Evolutionary conservation across 1,284 basidiomycete species (phyloP).

Genomic region (Moesziomyces antarcticus): DNA sequence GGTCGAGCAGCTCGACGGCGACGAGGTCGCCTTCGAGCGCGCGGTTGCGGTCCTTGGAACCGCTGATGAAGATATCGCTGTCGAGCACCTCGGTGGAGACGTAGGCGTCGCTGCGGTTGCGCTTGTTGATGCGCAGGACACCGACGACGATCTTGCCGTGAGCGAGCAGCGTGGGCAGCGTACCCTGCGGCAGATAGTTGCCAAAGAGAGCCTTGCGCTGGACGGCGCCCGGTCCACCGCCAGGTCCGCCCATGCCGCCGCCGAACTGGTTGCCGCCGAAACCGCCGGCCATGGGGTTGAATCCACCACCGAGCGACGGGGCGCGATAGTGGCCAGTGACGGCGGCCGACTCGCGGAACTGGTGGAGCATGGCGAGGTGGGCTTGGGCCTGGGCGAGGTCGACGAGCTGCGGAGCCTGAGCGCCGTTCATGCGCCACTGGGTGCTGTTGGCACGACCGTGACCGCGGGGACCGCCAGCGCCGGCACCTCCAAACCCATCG

Average conservation of each 20-base stretch:
- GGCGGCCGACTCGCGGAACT: slow-evolving; percentile 77
- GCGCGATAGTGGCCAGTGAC: slow-evolving; percentile 96
- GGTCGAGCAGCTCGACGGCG: slow-evolving; percentile 96
- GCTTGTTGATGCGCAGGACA: slow-evolving; percentile 96
- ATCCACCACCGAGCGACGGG: slow-evolving; percentile 95
- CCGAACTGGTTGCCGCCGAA: slow-evolving; percentile 41
- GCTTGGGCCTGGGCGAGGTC: slow-evolving; percentile 75
- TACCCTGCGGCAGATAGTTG: slow-evolving; percentile 97
- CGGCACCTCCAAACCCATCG: slow-evolving; percentile 60
- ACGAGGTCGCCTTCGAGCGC: slow-evolving; percentile 99
- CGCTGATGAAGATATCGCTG: slow-evolving; percentile 89
- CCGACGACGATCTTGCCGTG: slow-evolving; percentile 98
- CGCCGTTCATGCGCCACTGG: slow-evolving; percentile 54
- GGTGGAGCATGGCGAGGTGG: slow-evolving; percentile 93
- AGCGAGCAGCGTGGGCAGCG: slow-evolving; percentile 93
- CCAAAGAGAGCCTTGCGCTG: slow-evolving; percentile 99
- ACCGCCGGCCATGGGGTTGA: slow-evolving; percentile 80
- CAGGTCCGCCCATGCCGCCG: slow-evolving; percentile 72
- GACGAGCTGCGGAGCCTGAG: slow-evolving; percentile 36
- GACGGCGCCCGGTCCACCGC: slow-evolving; percentile 71
- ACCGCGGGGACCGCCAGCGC: slow-evolving; percentile 38
- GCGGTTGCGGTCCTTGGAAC: slow-evolving; percentile 97
- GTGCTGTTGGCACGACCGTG: slow-evolving; percentile 47
- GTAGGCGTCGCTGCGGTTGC: slow-evolving; percentile 98
- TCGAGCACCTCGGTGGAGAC: slow-evolving; percentile 99